These are phyloP conservation scores for Silene vulgaris DNA, from an alignment of 179 eudicot genomes.

Conservation along the genomic window DNA sequence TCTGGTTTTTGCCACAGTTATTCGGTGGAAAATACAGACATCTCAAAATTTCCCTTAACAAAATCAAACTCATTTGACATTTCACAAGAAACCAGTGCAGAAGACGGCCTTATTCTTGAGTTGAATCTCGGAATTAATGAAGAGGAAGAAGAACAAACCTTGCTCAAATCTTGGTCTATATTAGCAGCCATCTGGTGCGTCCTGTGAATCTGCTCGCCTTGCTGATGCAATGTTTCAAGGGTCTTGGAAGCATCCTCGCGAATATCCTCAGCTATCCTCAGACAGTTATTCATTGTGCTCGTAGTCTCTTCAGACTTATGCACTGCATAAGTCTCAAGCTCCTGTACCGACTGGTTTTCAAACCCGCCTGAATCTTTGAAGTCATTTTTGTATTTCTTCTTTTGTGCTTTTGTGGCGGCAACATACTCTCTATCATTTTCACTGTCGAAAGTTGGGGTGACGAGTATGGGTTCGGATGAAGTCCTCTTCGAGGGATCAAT, in stretches of 20 bases:
- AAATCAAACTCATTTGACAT: not conserved
- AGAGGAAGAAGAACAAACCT: slow-evolving; percentile 38
- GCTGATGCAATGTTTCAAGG: slow-evolving; percentile 83
- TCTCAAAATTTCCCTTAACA: too few relatives aligned
- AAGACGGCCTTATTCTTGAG: too few relatives aligned
- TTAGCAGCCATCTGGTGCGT: slow-evolving; percentile 72
- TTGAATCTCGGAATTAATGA: not conserved
- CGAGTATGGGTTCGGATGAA: slow-evolving; percentile 53
- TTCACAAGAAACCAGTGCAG: too few relatives aligned
- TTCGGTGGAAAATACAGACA: not conserved
- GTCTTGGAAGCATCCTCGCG: slow-evolving; percentile 68
- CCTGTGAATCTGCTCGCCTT: slow-evolving; percentile 90
- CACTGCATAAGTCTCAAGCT: slow-evolving; percentile 73
- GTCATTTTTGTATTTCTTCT: slow-evolving; percentile 29
- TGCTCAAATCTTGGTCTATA: slow-evolving; percentile 73
- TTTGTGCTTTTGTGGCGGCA: slow-evolving; percentile 21
- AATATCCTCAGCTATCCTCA: slow-evolving; percentile 80
- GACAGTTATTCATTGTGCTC: slow-evolving; percentile 57
- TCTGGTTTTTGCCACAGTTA: too few relatives aligned
- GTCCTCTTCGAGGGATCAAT: slow-evolving; percentile 38
- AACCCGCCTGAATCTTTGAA: slow-evolving; percentile 41
- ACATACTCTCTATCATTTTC: slow-evolving; percentile 20
- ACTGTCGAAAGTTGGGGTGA: slow-evolving; percentile 29
- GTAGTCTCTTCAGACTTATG: slow-evolving; percentile 75
- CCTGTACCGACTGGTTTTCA: slow-evolving; percentile 75